Percentiles rank a stretch among this genome's conserved stretches.
Conservation (phyloP, 768 basidiomycete genomes). For the Rhodotorula diobovata region DNA sequence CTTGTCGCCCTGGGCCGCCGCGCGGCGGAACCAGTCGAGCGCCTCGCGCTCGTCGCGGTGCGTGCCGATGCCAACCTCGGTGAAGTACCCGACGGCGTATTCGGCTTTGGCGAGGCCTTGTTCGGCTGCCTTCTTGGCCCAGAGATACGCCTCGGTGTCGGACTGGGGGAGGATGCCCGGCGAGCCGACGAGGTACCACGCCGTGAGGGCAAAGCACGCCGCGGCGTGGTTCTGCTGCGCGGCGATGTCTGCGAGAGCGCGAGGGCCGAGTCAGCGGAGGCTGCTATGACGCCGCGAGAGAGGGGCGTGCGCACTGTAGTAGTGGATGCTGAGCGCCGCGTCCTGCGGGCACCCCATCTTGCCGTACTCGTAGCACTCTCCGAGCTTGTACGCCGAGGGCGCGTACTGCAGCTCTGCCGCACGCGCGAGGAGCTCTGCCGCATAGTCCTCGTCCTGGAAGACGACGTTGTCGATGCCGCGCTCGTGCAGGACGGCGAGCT, state of each 20-base stretch:
- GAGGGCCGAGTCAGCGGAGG: not conserved
- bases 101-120: conserved; percentile 87
- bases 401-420: conserved; percentile 95
- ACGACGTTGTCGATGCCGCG: conserved; percentile 97
- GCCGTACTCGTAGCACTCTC: conserved; percentile 99
- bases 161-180: conserved; percentile 96
- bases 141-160: conserved; percentile 94
- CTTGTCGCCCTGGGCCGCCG: conserved; percentile 88
- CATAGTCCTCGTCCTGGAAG: conserved; percentile 93
- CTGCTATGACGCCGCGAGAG: not conserved
- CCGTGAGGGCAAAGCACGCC: conserved; percentile 94
- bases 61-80: conserved; percentile 89
- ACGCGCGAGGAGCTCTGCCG: conserved; percentile 87
- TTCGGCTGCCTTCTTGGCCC: conserved; percentile 94
- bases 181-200: conserved; percentile 98
- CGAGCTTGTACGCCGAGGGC: conserved; percentile 87
- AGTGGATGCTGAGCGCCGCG: conserved; percentile 93
- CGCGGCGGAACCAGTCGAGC: conserved; percentile 75
- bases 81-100: conserved; percentile 97
- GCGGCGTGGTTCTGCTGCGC: conserved; percentile 96
- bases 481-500: conserved; percentile 89
- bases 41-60: conserved; percentile 65
- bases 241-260: conserved; percentile 74
- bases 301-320: conserved; percentile 56
- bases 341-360: conserved; percentile 98